Conservation (phyloP, 2,329 filamentous ascomycete genomes). For the Colletotrichum sp. region DNA sequence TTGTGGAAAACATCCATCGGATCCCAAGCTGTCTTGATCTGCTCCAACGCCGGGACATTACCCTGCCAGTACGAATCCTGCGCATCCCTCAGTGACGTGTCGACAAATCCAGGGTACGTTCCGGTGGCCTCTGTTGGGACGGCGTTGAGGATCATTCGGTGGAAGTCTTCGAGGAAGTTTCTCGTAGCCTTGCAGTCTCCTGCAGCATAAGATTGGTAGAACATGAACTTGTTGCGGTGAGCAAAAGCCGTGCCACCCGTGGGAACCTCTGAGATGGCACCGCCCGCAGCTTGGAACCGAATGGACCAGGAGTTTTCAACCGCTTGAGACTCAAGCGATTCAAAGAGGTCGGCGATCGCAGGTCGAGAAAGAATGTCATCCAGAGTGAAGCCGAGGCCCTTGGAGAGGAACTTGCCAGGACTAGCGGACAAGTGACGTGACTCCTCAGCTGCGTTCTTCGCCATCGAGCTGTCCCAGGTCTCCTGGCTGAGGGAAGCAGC, state of each 20-base stretch:
- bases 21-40: slow-evolving; percentile 57
- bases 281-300: slow-evolving; percentile 59
- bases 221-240: slow-evolving; percentile 61
- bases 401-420: slow-evolving; percentile 51
- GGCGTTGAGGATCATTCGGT: not conserved
- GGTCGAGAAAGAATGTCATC: slow-evolving; percentile 44
- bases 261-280: slow-evolving; percentile 54
- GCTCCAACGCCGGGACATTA: slow-evolving; percentile 48
- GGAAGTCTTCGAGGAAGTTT: not conserved
- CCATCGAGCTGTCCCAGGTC: slow-evolving; percentile 60
- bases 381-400: slow-evolving; percentile 49
- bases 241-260: slow-evolving; percentile 56
- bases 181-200: slow-evolving; percentile 36
- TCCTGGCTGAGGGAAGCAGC: slow-evolving; percentile 43
- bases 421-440: slow-evolving; percentile 43
- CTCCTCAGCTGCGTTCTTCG: slow-evolving; percentile 44
- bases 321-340: slow-evolving; percentile 48
- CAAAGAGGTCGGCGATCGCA: slow-evolving; percentile 48
- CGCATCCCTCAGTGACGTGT: slow-evolving; percentile 45
- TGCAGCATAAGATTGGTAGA: slow-evolving; percentile 58
- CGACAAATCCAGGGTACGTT: slow-evolving; percentile 68
- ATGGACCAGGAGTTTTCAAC: slow-evolving; percentile 55
- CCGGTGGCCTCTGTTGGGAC: slow-evolving; percentile 25
- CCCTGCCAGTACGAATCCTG: slow-evolving; percentile 59
- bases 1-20: slow-evolving; percentile 60